Conservation (phyloP, 192 early-diverging fungal species). For the Chytriomyces sp. region DNA sequence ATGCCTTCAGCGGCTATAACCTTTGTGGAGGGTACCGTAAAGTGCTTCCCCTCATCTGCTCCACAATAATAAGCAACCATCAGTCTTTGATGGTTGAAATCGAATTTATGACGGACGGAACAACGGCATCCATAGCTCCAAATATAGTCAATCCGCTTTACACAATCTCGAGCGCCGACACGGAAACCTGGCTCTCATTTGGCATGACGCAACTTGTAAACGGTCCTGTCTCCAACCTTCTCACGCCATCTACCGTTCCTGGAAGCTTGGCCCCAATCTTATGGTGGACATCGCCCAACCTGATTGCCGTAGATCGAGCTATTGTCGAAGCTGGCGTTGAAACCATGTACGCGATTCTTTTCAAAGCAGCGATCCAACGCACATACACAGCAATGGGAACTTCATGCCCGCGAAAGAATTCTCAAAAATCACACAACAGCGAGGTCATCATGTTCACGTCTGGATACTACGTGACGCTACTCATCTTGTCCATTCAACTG, state of each 20-base stretch:
- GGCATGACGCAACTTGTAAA: constrained; percentile 4
- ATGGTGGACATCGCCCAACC: constrained; percentile 37
- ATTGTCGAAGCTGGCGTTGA: constrained; percentile 35
- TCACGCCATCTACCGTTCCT: constrained; percentile 16
- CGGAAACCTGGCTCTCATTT: background rate
- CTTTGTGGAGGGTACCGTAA: constrained; percentile 4
- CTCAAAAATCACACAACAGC: constrained; percentile 2
- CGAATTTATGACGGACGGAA: constrained; percentile 33
- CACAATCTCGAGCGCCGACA: background rate
- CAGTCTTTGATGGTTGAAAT: background rate
- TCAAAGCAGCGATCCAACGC: constrained; percentile 22
- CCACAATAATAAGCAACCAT: constrained; percentile 21
- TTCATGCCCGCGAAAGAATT: constrained; percentile 8
- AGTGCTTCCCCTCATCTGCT: constrained; percentile 18
- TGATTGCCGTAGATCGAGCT: constrained; percentile 25
- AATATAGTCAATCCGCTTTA: constrained; percentile 11
- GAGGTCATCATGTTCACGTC: background rate
- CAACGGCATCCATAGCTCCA: constrained; percentile 33
- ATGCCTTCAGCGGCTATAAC: constrained; percentile 16
- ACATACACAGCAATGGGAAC: constrained; percentile 17
- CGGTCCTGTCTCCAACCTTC: background rate
- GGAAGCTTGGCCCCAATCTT: constrained; percentile 33
- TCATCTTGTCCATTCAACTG: constrained; percentile 8
- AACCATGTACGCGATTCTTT: constrained; percentile 32
- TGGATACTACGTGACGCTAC: constrained; percentile 14